phyloP scores from a whole-genome alignment of 768 basidiomycete genomes.

The Russula brevipes region DNA sequence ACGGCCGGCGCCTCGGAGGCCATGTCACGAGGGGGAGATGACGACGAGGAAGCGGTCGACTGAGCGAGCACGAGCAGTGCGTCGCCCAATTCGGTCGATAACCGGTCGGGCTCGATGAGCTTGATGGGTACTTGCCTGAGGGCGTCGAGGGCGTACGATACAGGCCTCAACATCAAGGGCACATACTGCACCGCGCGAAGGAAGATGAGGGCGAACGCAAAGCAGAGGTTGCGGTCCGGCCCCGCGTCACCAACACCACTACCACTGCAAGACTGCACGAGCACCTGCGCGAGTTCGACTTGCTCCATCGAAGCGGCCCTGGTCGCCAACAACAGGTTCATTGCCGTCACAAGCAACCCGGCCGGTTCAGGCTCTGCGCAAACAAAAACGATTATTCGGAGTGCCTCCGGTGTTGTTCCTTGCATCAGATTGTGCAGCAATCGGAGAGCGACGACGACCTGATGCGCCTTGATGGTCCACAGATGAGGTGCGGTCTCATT shows the following conservation, averaged over 20 bases:
- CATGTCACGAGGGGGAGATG: constrained; percentile 25
- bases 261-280: constrained; percentile 20
- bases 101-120: constrained; percentile 20
- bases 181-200: constrained; percentile 29
- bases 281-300: constrained; percentile 38
- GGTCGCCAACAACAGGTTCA: constrained; percentile 45
- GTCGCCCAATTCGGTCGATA: constrained; percentile 37
- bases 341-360: constrained; percentile 36
- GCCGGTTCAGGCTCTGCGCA: constrained; percentile 42
- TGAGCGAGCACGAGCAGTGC: constrained; percentile 32
- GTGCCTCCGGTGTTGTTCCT: constrained; percentile 40
- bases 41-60: neutral
- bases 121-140: constrained; percentile 15
- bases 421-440: constrained; percentile 45
- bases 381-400: constrained; percentile 37
- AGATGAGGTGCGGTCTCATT: constrained; percentile 31
- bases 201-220: constrained; percentile 28
- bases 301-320: constrained; percentile 45
- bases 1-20: constrained; percentile 33
- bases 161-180: constrained; percentile 4
- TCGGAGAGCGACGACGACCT: constrained; percentile 45
- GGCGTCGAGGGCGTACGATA: constrained; percentile 18
- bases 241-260: constrained; percentile 21
- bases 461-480: constrained; percentile 41
- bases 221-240: constrained; percentile 29